Base-by-base conservation (phyloP, 164 flowering plant genomes). In the Dillenia suffruticosa region DNA sequence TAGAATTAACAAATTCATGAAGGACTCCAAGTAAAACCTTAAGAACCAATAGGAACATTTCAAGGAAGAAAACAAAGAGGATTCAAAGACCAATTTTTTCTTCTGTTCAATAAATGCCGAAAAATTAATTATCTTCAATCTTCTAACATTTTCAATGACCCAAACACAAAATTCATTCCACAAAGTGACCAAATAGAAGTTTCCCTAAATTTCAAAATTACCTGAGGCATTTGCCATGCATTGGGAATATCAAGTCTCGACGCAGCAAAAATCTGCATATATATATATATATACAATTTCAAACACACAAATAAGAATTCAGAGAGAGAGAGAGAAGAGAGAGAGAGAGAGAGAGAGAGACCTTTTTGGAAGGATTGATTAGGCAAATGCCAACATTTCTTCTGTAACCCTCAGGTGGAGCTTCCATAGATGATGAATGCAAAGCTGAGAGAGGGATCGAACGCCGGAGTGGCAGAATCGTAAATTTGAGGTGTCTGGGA, bases 141-240 rank as follows among this genome's bases (percentile, higher is more conserved):
- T 32, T 32, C 40, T 32, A 32, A 32, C 40, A 32, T 32, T 32
- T 4, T 0, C 6, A 32, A 32, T 32, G 7, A 32, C 40, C 40
- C 40, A 32, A 32, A 32, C 7, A 32, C 40, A 32, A 32, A 32
- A 32, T 32, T 32, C 40, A 6, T 32, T 32, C 40, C 40, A 32
- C 40, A 32, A 32, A 32, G 40, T 5, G 40, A 32, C 40, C 7
- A 32, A 4, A 32, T 32, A 32, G 40, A 32, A 19, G 7, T 32
- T 5, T 32, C 6, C 40, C 7, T 32, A 32, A 6, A 32, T 32
- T 32, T 32, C 40, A 32, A 32, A 32, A 32, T 32, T 32, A 88
- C 97, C 92, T 88, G 96, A 6, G 97, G 96, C 97, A 91, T 87
- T 72, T 91, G 96, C 97, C 97, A 91, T 1, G 90, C 66, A 24